Conservation (phyloP, 495 filamentous ascomycete species). For the Tuber umbilicatum region DNA sequence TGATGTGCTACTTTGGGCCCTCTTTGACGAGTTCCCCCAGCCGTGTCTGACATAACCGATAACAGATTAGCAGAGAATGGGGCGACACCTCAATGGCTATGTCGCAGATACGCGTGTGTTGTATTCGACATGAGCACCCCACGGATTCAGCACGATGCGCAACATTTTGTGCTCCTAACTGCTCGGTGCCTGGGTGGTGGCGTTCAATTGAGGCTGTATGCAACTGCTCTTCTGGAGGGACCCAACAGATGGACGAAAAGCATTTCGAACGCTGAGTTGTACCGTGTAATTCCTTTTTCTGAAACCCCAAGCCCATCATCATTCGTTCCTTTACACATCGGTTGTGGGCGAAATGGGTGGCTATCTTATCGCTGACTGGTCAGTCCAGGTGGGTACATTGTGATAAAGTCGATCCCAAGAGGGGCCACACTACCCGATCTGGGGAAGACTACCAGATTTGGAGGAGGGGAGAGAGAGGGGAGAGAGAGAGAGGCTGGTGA, state of each 20-base stretch:
- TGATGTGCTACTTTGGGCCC: not conserved
- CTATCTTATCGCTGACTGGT: not conserved
- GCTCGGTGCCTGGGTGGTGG: slow-evolving; percentile 1
- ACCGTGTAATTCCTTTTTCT: not conserved
- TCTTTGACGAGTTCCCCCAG: not conserved
- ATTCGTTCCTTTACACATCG: not conserved
- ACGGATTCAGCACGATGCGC: not conserved
- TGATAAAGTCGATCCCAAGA: not conserved
- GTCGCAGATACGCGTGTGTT: not conserved
- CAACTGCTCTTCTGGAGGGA: not conserved
- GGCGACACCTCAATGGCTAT: not conserved
- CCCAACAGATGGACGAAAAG: not conserved
- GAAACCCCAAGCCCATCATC: not conserved
- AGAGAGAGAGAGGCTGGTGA: not conserved
- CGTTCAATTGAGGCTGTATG: not conserved
- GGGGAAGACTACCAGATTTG: not conserved
- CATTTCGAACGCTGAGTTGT: not conserved
- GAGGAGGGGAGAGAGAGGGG: not conserved
- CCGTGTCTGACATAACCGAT: not conserved
- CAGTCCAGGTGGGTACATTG: not conserved
- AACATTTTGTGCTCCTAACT: not conserved
- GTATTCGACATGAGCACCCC: not conserved
- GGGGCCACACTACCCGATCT: not conserved
- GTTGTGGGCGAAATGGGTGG: not conserved
- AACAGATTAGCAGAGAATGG: not conserved